A percentile compares a stretch with the other conserved stretches of the same genome.
These are phyloP conservation scores for Oryza australiensis DNA, from an alignment of 176 grass and related monocot genomes.

Conservation along the genomic window DNA sequence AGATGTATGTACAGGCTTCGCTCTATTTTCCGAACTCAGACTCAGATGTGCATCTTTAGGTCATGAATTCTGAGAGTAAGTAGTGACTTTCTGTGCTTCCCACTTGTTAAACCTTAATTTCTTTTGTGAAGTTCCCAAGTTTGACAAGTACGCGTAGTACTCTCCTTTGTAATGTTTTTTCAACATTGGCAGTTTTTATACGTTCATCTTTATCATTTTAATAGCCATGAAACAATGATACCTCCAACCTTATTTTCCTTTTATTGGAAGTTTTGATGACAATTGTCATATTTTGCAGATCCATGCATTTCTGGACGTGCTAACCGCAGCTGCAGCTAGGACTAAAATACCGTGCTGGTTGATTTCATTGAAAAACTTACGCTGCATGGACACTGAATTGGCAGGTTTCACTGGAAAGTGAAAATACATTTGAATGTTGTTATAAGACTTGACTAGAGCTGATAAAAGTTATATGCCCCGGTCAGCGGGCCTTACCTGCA, in stretches of 20 bases:
- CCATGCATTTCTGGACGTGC: conserved; percentile 14
- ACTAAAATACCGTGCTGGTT: background rate
- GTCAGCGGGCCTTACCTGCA: background rate
- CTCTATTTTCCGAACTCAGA: background rate
- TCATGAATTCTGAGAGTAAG: conserved; percentile 25
- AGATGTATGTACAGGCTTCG: background rate
- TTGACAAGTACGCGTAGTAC: background rate
- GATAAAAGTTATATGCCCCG: background rate
- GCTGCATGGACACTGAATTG: background rate
- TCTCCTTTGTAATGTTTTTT: background rate
- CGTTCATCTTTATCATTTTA: background rate
- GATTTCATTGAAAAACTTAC: background rate
- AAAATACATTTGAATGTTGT: background rate
- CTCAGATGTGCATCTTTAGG: conserved; percentile 8
- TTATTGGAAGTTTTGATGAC: background rate
- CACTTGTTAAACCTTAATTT: conserved; percentile 16
- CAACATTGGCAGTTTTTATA: background rate
- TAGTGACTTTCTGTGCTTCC: background rate
- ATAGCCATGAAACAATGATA: background rate
- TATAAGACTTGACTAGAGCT: background rate
- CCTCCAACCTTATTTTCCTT: background rate
- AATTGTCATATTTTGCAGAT: conserved; percentile 12
- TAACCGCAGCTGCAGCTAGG: background rate
- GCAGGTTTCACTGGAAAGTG: background rate
- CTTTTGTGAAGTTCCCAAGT: background rate